Conservation (phyloP, 768 basidiomycete genomes). For the Mycena crocata region DNA sequence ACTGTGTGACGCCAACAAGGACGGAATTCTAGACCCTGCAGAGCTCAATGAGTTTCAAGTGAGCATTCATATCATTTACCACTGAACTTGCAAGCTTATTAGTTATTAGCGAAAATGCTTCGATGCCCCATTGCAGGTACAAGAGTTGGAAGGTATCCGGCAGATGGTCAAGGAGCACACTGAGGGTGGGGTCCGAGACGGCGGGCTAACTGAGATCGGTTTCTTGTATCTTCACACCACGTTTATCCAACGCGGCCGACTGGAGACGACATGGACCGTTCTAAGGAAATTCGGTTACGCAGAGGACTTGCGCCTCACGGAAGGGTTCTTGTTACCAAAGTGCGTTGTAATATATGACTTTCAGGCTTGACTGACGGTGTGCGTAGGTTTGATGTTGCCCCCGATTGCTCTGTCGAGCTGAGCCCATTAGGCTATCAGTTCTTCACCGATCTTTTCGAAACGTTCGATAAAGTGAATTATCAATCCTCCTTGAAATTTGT, state of each 20-base stretch:
- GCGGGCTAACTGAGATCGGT: constrained; percentile 90
- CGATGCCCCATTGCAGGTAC: constrained; percentile 88
- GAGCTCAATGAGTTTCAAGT: constrained; percentile 99
- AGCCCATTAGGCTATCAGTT: constrained; percentile 96
- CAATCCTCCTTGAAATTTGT: not conserved
- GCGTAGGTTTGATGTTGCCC: constrained; percentile 88
- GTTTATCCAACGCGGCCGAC: constrained; percentile 94
- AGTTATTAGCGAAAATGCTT: constrained; percentile 90
- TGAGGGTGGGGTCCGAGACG: constrained; percentile 77
- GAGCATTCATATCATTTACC: no score
- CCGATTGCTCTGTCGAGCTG: constrained; percentile 95
- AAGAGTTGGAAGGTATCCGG: constrained; percentile 97
- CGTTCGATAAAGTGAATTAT: constrained; percentile 81
- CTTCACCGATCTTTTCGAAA: constrained; percentile 96
- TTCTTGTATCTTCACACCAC: constrained; percentile 96
- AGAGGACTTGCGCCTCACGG: constrained; percentile 90
- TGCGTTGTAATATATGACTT: constrained; percentile 52
- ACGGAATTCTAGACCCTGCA: constrained; percentile 87
- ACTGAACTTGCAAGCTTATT: constrained; percentile 20
- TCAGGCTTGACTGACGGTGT: constrained; percentile 24
- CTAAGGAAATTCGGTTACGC: constrained; percentile 96
- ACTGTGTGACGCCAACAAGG: constrained; percentile 94
- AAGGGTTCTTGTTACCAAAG: constrained; percentile 91
- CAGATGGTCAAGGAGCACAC: constrained; percentile 89
- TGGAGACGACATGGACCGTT: constrained; percentile 99